Evolutionary conservation across 2,329 filamentous ascomycete species (phyloP), one percentile per base, ranked within the genome.

Genomic region (Orbilia brochopaga): DNA sequence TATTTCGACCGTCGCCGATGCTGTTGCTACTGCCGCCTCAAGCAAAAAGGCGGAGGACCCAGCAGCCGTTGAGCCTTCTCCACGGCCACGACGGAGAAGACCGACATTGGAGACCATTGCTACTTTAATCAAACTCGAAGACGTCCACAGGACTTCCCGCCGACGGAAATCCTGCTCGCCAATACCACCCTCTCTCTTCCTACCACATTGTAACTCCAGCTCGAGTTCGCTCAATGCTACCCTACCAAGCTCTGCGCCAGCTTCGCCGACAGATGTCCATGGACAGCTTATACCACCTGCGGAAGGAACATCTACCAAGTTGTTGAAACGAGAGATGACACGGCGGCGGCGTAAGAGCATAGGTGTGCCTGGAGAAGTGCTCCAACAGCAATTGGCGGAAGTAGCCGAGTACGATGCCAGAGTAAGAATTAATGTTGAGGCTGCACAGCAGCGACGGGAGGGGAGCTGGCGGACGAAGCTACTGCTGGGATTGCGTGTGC

Each of bases 81-180:
- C 46, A 10, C 60, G 23, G 6, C 37, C 51, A 2, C 52, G n/a
- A 11, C 53, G 53, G 4, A 50, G 66, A 15, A 58, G 66, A 42
- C 58, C 57, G 42, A 70, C 66, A 3, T 21, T 70, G 27, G 66
- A 70, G 55, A 64, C 58, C 0, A 70, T 70, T 19, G 66, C 66
- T 6, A 70, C 66, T 4, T 42, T 70, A 15, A 44, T 70, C 19
- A 64, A 51, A 44, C 58, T 70, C 6, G 66, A 70, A 42, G 66
- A 70, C 56, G 63, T 70, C 13, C 66, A 59, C 21, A 57, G 48
- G 4, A 50, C 53, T 8, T 54, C 66, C 8, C 58, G 66, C 32
- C 59, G 59, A 32, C 60, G 50, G 37, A 70, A 58, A 23, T 24
- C 44, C 15, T 54, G 59, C 21, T 54, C 58, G 23, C 53, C 53